phyloP scores from a whole-genome alignment of 176 grass and related monocot genomes.

The Canna indica region DNA sequence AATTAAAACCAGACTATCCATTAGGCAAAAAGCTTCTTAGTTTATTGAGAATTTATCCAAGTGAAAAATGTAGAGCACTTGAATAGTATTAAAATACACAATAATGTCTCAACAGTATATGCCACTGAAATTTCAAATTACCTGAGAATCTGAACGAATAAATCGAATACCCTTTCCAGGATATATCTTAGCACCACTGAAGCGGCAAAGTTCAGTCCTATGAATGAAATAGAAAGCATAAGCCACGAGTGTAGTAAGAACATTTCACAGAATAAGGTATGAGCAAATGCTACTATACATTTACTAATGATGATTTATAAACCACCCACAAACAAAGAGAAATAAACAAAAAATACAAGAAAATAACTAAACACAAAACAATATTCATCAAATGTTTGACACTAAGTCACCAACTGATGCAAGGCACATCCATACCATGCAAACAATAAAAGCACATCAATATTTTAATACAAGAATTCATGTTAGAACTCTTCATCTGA shows the following conservation, averaged over 20 bases:
- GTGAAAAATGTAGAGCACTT: neutral
- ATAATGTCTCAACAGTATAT: neutral
- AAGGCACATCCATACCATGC: too few species aligned
- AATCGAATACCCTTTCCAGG: constrained; percentile 5
- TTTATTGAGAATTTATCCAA: neutral
- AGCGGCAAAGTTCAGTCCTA: neutral
- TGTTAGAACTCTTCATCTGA: too few species aligned
- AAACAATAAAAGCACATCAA: too few species aligned
- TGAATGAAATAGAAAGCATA: neutral
- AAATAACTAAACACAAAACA: too few species aligned
- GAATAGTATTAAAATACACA: neutral
- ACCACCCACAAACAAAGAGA: too few species aligned
- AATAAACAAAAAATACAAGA: too few species aligned
- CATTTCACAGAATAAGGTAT: neutral
- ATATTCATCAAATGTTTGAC: too few species aligned
- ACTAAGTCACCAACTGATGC: too few species aligned
- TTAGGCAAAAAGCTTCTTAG: too few species aligned
- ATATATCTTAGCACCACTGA: constrained; percentile 3
- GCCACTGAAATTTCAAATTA: neutral
- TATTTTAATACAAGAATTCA: too few species aligned
- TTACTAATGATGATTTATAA: too few species aligned
- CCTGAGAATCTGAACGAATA: constrained; percentile 1
- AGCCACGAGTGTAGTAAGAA: neutral
- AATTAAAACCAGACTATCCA: too few species aligned
- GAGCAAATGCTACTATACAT: neutral